Percentiles rank a stretch among this genome's conserved stretches.
Conservation (phyloP, 1,139 yeast species). For the Hyphopichia burtonii region DNA sequence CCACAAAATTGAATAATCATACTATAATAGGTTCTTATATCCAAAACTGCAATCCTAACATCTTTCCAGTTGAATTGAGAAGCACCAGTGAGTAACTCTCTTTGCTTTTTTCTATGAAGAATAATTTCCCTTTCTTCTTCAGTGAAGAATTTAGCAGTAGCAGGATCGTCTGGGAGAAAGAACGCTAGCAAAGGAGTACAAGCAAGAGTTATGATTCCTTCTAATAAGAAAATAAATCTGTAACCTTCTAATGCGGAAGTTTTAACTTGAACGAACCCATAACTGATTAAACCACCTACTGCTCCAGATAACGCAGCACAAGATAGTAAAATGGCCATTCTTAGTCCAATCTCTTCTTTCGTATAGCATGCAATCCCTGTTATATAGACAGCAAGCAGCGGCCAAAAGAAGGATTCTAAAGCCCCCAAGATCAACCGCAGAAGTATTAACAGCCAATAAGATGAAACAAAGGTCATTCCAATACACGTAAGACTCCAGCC, state of each 20-base stretch:
- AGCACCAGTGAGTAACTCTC: slow-evolving; percentile 24
- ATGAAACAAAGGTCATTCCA: slow-evolving; percentile 15
- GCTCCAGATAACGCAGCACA: slow-evolving; percentile 46
- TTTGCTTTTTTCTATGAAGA: slow-evolving; percentile 21
- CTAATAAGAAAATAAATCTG: slow-evolving; percentile 34
- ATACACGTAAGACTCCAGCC: slow-evolving; percentile 20
- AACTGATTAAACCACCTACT: slow-evolving; percentile 41
- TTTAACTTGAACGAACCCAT: slow-evolving; percentile 37
- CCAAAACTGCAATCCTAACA: slow-evolving; percentile 35
- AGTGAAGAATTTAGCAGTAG: slow-evolving; percentile 15
- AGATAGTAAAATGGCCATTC: slow-evolving; percentile 41
- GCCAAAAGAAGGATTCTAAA: slow-evolving; percentile 25
- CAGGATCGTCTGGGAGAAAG: slow-evolving; percentile 18
- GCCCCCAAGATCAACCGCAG: slow-evolving; percentile 20
- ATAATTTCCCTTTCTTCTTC: slow-evolving; percentile 23
- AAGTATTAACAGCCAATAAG: slow-evolving; percentile 15
- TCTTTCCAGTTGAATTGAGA: slow-evolving; percentile 39
- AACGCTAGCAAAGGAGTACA: slow-evolving; percentile 26
- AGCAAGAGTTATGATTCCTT: slow-evolving; percentile 26
- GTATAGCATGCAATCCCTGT: slow-evolving; percentile 32
- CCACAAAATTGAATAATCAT: slow-evolving; percentile 46
- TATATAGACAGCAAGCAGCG: slow-evolving; percentile 38
- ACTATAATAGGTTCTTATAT: slow-evolving; percentile 38
- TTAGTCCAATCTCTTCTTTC: slow-evolving; percentile 38
- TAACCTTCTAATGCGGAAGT: slow-evolving; percentile 34